phyloP scores from a whole-genome alignment of 129 eudicot genomes.

The Artemisia annua region DNA sequence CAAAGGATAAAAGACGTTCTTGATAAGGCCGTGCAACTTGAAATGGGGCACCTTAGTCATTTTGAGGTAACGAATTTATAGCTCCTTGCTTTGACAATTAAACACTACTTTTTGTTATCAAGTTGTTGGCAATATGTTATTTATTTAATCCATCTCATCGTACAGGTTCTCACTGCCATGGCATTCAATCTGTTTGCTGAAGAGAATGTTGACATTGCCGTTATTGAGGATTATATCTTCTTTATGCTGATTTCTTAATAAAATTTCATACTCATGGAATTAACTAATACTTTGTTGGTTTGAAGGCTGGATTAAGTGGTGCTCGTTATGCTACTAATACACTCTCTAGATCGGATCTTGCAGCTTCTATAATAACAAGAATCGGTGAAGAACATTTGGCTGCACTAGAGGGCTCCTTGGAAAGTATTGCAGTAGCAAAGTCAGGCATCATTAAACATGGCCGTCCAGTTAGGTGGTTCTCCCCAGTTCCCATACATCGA shows the following conservation, averaged over 20 bases:
- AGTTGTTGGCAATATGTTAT: background rate
- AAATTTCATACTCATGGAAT: background rate
- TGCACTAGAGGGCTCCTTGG: conserved; percentile 94
- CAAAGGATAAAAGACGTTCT: conserved; percentile 52
- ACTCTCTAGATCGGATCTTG: conserved; percentile 63
- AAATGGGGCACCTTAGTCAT: conserved; percentile 65
- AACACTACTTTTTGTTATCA: background rate
- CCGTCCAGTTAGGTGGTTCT: conserved; percentile 96
- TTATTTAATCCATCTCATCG: background rate
- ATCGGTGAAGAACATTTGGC: conserved; percentile 89
- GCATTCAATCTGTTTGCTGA: conserved; percentile 84
- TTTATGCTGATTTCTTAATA: background rate
- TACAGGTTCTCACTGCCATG: conserved; percentile 84
- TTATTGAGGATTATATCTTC: conserved; percentile 65
- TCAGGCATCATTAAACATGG: conserved; percentile 83
- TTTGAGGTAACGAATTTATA: conserved; percentile 63
- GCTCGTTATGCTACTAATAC: conserved; percentile 96
- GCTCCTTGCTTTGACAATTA: background rate
- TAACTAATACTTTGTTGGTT: background rate
- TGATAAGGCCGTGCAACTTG: conserved; percentile 61
- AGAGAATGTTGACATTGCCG: conserved; percentile 73
- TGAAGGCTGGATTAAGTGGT: conserved; percentile 95
- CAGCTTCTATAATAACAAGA: conserved; percentile 79
- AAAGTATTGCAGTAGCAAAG: conserved; percentile 89
- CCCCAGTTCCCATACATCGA: conserved; percentile 20